Evolutionary conservation across 1,284 basidiomycete species (phyloP), one percentile per base, ranked within the genome.

Genomic region (Ganoderma meredithae): DNA sequence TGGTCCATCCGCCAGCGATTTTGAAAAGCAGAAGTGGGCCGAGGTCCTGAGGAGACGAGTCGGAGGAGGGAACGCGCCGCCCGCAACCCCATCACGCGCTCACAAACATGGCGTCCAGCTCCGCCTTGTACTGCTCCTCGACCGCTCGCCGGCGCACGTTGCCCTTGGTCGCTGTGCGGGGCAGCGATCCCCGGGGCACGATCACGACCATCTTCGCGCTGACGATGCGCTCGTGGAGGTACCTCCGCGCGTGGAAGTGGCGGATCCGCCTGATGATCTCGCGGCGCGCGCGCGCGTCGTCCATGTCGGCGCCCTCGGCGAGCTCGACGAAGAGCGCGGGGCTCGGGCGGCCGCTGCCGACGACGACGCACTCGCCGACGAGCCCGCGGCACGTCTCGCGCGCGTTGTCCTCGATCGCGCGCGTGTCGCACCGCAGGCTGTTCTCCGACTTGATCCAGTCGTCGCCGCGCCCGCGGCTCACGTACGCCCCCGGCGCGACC

Each of bases 401-500:
- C 41, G 87, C 81, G 73, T 91, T 90, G 68, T 92, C 90, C 78
- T 92, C 90, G 69, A 92, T 91, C 31, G 90, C 84, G 83, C 87
- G 90, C 61, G 90, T 91, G 75, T 92, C 90, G 72, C 90, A 91
- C 41, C 90, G 85, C 67, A 92, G 80, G 73, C 89, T 87, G 76
- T 85, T 90, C 74, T 90, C 86, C 61, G 88, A 89, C 80, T 92
- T 92, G 77, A 92, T 92, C 90, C 90, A 92, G 77, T 92, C 90
- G 71, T 92, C 90, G 68, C 90, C 86, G 55, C 91, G 84, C 25
- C 90, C 91, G 60, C 88, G 84, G 74, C 84, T 88, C 39, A 85
- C 74, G 77, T 88, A 92, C 69, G 78, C 80, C 0, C 88, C 88
- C 0, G 85, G 81, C 12, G 79, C 68, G 49, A 83, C 81, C 76